phyloP scores from a whole-genome alignment of 2,329 filamentous ascomycete species.

The Claviceps pazoutovae region DNA sequence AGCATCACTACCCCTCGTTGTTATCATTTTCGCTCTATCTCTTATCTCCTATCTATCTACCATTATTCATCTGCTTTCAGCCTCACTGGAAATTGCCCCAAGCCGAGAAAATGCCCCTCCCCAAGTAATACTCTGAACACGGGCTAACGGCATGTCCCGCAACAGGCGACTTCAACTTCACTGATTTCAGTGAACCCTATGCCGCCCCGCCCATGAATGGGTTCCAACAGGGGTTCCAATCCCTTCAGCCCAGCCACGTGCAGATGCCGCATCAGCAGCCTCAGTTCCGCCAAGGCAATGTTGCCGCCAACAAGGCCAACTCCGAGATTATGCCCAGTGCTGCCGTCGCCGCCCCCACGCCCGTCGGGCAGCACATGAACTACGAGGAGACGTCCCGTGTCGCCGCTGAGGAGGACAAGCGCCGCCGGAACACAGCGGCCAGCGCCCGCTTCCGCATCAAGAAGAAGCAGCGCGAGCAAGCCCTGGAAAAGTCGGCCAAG shows the following conservation, averaged over 20 bases:
- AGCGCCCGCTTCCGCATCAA: conserved; percentile 83
- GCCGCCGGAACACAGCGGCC: conserved; percentile 76
- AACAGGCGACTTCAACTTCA: conserved; percentile 45
- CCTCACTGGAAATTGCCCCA: background rate
- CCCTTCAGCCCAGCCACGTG: conserved; percentile 38
- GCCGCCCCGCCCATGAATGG: conserved; percentile 33
- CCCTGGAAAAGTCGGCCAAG: conserved; percentile 66
- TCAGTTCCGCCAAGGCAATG: conserved; percentile 17
- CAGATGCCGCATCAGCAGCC: conserved; percentile 23
- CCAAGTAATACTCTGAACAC: background rate
- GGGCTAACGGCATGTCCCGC: conserved; percentile 19
- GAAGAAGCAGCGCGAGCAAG: conserved; percentile 90
- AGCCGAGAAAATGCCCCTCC: background rate
- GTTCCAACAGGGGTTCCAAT: conserved; percentile 29
- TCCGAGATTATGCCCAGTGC: conserved; percentile 24
- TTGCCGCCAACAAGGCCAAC: conserved; percentile 31
- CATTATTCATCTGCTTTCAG: background rate
- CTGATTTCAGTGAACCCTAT: conserved; percentile 40
- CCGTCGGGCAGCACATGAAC: conserved; percentile 29
- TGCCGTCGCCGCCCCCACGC: conserved; percentile 8
- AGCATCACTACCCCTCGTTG: background rate
- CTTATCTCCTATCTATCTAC: background rate
- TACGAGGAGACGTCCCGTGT: conserved; percentile 59
- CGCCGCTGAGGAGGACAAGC: conserved; percentile 80
- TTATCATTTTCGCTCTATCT: background rate